Conservation (phyloP, 2,329 filamentous ascomycete genomes). For the Chaetomiaceae sp. region DNA sequence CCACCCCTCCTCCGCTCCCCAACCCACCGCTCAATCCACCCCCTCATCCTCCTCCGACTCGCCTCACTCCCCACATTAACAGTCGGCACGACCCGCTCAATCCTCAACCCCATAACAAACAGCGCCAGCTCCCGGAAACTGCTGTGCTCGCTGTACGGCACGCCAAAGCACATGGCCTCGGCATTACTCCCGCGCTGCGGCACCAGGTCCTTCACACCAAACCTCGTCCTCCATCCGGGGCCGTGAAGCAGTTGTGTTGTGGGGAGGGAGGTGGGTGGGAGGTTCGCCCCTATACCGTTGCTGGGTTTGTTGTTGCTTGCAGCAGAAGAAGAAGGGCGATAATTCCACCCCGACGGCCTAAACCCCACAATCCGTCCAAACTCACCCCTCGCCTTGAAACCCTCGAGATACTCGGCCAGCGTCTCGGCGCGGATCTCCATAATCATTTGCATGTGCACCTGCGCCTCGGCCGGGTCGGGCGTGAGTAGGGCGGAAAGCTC, state of each 20-base stretch:
- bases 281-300: slow-evolving; percentile 52
- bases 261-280: slow-evolving; percentile 46
- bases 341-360: slow-evolving; percentile 91
- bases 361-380: slow-evolving; percentile 89
- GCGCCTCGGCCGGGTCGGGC: slow-evolving; percentile 72
- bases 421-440: slow-evolving; percentile 93
- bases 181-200: slow-evolving; percentile 79
- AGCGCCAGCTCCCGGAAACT: slow-evolving; percentile 91
- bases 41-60: slow-evolving; percentile 57
- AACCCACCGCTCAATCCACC: slow-evolving; percentile 61
- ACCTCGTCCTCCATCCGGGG: slow-evolving; percentile 71
- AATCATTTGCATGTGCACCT: slow-evolving; percentile 96
- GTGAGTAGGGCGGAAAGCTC: slow-evolving; percentile 78
- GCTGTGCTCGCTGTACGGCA: slow-evolving; percentile 94
- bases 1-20: slow-evolving; percentile 55
- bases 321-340: slow-evolving; percentile 61
- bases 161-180: slow-evolving; percentile 83
- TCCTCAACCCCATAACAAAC: slow-evolving; percentile 82
- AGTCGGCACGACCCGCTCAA: slow-evolving; percentile 87
- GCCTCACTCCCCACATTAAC: slow-evolving; percentile 71
- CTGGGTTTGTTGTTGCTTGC: not conserved
- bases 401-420: slow-evolving; percentile 79
- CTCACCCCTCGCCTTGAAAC: slow-evolving; percentile 61
- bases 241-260: slow-evolving; percentile 51
- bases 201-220: slow-evolving; percentile 65